Base-by-base conservation (phyloP, 2,329 filamentous ascomycete genomes). In the Neofusicoccum umdonicola region DNA sequence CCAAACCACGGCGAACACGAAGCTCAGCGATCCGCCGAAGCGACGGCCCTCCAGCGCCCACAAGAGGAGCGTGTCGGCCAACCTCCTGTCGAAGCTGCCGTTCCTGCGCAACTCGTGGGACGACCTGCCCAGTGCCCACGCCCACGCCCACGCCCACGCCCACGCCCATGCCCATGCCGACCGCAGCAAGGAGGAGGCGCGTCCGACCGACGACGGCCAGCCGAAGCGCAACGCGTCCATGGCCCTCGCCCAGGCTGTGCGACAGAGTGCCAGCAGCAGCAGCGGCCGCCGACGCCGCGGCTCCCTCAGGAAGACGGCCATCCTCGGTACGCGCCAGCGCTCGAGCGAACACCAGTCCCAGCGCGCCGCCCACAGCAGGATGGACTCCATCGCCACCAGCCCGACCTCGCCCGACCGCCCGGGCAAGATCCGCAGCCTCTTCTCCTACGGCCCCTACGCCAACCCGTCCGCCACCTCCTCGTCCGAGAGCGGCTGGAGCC, bases 271-370 rank as follows among this genome's bases (percentile, higher is more conserved):
- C 81, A 83, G 74, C 87, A 87, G 52, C 44, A 52, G 22, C 44
- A 44, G n/a, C 35, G 72, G 71, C 37, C 83, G 92, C 63, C 88
- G 88, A 71, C 87, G 93, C 66, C 91, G 90, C 74, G 93, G 92
- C 3, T 97, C 93, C 11, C 81, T 97, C 74, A 86, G 93, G 66
- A 97, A 97, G 78, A 92, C 91, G 11, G 93, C 92, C 31, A 82
- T 97, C 56, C 83, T 97, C 17, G 91, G 92, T 15, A 90, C 90
- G 67, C 56, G 65, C 64, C 64, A 68, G 72, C 69, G 68, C 70
- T 72, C 68, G 35, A 34, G 63, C 44, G 41, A 54, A 67, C 68
- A 31, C 37, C 44, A 39, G 27, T 31, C 27, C 27, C 27, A 31
- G 27, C 27, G 27, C 27, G 27, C 27, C 4, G 27, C 6, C 1